phyloP scores from a whole-genome alignment of 2,329 filamentous ascomycete genomes.

The Ophiostoma quercus region DNA sequence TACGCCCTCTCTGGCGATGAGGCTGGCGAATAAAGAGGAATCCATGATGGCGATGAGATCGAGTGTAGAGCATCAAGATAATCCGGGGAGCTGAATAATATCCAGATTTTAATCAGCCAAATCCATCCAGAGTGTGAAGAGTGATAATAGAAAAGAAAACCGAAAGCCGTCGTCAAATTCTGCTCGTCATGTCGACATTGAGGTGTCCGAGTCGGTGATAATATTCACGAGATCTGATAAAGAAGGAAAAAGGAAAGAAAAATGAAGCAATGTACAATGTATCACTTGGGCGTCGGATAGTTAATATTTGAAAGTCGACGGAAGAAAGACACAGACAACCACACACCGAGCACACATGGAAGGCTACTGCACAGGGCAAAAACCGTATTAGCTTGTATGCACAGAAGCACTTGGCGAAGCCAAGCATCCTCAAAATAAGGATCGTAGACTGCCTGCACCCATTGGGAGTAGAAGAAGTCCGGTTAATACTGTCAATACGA shows the following conservation, averaged over 20 bases:
- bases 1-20: not conserved
- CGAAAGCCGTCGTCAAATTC: not conserved
- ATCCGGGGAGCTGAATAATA: too few species aligned
- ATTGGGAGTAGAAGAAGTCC: constrained; percentile 3
- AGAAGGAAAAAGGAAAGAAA: not conserved
- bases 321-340: not conserved
- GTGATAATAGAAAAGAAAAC: too few species aligned
- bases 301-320: not conserved
- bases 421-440: constrained; percentile 5
- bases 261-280: not conserved
- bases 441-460: constrained; percentile 2
- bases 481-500: too few species aligned
- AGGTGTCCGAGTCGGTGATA: not conserved
- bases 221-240: not conserved
- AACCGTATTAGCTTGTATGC: not conserved
- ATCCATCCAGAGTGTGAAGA: not conserved
- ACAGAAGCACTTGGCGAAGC: not conserved
- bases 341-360: not conserved
- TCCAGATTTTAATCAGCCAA: too few species aligned
- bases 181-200: not conserved
- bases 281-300: not conserved
- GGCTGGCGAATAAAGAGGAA: not conserved
- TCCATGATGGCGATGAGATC: not conserved
- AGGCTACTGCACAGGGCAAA: not conserved
- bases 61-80: not conserved